Conservation (phyloP, 2,329 filamentous ascomycete genomes). For the Berkeleyomyces rouxiae region DNA sequence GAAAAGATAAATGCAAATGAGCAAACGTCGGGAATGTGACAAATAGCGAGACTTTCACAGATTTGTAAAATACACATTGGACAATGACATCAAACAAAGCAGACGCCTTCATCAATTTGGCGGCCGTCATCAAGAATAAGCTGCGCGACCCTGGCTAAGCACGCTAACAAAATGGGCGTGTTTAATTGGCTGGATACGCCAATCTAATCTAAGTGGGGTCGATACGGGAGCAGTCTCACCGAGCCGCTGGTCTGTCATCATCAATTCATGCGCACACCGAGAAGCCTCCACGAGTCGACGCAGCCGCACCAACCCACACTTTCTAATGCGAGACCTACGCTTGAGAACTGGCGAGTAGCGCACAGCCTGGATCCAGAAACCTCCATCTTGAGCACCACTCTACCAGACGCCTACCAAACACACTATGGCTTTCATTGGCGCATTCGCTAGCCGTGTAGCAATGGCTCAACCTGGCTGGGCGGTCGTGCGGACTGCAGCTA, state of each 20-base stretch:
- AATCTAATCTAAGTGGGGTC: not conserved
- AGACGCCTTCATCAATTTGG: too few relatives aligned
- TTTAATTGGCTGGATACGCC: not conserved
- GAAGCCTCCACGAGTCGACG: not conserved
- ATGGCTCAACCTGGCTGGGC: not conserved
- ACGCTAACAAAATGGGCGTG: too few relatives aligned
- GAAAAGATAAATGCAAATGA: not conserved
- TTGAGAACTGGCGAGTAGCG: not conserved
- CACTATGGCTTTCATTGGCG: not conserved
- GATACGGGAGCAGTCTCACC: not conserved
- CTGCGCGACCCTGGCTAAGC: too few relatives aligned
- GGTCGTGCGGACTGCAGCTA: slow-evolving; percentile 15
- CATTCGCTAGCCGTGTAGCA: not conserved
- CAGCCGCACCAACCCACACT: not conserved
- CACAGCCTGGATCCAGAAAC: not conserved
- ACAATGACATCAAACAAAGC: too few relatives aligned
- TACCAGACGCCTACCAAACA: not conserved
- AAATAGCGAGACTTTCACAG: too few relatives aligned
- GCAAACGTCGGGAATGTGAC: too few relatives aligned
- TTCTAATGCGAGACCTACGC: not conserved
- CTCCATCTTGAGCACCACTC: not conserved
- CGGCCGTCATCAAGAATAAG: too few relatives aligned
- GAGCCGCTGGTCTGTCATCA: not conserved
- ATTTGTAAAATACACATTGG: too few relatives aligned
- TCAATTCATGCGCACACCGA: not conserved